Conservation (phyloP, 1,284 basidiomycete genomes). For the Pyrrhoderma noxium region DNA sequence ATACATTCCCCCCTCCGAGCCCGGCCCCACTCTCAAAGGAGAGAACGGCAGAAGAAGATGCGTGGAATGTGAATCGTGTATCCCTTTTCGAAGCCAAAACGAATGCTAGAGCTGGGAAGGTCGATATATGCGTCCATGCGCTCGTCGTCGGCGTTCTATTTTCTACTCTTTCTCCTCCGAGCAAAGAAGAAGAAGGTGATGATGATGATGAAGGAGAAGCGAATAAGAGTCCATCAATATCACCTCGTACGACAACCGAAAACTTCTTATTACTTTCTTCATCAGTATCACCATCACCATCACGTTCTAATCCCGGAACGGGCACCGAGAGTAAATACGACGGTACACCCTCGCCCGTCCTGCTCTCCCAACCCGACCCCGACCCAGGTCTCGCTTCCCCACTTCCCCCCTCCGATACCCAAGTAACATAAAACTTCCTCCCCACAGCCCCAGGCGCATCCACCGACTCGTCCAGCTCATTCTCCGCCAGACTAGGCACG, state of each 20-base stretch:
- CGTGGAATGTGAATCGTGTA: constrained; percentile 75
- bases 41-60: constrained; percentile 47
- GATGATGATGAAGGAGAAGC: background rate
- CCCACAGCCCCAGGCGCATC: constrained; percentile 58
- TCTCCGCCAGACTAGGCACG: constrained; percentile 69
- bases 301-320: constrained; percentile 39
- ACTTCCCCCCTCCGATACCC: constrained; percentile 52
- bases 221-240: constrained; percentile 81
- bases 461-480: constrained; percentile 79
- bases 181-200: constrained; percentile 25
- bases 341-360: constrained; percentile 31
- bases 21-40: constrained; percentile 74
- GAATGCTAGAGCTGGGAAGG: constrained; percentile 86
- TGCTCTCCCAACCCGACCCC: constrained; percentile 32
- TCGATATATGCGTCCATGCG: constrained; percentile 71
- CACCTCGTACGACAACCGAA: constrained; percentile 67
- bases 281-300: constrained; percentile 13
- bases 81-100: constrained; percentile 93
- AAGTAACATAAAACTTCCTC: constrained; percentile 48
- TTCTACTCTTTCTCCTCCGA: constrained; percentile 21
- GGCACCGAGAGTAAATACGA: constrained; percentile 55
- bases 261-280: too few relatives aligned
- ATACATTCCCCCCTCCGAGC: constrained; percentile 70
- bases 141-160: too few relatives aligned
- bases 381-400: too few relatives aligned